phyloP scores from a whole-genome alignment of 805 yeast genomes.

The Barnettozyma vustinii region DNA sequence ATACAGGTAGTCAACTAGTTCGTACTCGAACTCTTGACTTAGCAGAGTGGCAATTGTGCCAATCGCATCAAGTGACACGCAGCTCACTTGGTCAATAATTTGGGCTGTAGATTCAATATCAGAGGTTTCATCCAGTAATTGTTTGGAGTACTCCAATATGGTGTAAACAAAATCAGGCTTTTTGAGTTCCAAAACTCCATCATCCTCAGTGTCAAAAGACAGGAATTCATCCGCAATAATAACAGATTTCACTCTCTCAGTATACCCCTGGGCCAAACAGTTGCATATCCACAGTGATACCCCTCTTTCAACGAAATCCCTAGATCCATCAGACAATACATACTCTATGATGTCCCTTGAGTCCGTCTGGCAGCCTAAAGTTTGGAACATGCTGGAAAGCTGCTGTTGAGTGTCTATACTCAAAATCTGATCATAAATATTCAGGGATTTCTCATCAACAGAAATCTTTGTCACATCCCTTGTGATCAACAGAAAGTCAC shows the following conservation, averaged over 20 bases:
- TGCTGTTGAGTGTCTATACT: constrained; percentile 20
- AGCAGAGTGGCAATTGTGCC: constrained; percentile 27
- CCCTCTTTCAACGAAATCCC: constrained; percentile 17
- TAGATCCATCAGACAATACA: constrained; percentile 17
- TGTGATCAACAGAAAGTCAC: constrained; percentile 19
- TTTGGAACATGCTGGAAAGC: constrained; percentile 16
- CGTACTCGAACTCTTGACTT: constrained; percentile 30
- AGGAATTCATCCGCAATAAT: constrained; percentile 25
- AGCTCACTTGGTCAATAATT: constrained; percentile 14
- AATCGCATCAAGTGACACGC: constrained; percentile 43
- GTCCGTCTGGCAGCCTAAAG: constrained; percentile 17
- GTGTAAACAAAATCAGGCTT: constrained; percentile 26
- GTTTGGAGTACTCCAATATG: constrained; percentile 37
- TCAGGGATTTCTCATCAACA: constrained; percentile 6
- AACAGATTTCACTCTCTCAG: constrained; percentile 10
- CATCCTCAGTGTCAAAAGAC: constrained; percentile 24
- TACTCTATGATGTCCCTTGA: constrained; percentile 19
- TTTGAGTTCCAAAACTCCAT: constrained; percentile 10
- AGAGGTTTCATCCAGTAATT: constrained; percentile 33
- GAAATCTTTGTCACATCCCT: constrained; percentile 10
- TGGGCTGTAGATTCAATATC: constrained; percentile 12
- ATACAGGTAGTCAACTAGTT: constrained; percentile 65
- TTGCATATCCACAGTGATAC: constrained; percentile 37
- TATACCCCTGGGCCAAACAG: constrained; percentile 25
- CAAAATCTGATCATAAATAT: constrained; percentile 20